Evolutionary conservation across 2,329 filamentous ascomycete genomes (phyloP), one percentile per base, ranked within the genome.

Genomic region (Periconia sp.): DNA sequence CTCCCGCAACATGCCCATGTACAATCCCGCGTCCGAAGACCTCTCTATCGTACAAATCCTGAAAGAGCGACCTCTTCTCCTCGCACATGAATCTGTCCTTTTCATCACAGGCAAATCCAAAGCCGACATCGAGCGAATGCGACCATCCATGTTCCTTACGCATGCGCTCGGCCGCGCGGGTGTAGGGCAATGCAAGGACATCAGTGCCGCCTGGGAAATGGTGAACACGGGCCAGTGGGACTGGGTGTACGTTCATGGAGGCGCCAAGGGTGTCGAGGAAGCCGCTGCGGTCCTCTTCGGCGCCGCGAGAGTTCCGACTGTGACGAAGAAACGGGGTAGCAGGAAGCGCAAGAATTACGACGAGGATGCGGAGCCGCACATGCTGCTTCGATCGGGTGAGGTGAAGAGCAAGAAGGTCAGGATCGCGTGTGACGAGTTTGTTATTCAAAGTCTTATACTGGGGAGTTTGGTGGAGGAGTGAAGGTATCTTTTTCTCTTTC

Each of bases 391-490:
- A 47, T 56, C 63, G 59, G 71, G 73, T 18, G 63, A 70, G 27
- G 68, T 76, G 15, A 66, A 75, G 42, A 76, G 80, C 13, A 79
- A 81, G 62, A 82, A 75, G 55, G 79, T 92, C 37, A 83, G 82
- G 57, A 82, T 94, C 43, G 82, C 96, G 49, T 88, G 87, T 52
- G 88, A 95, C 70, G 93, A 97, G 74, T 85, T 93, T 68, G 85
- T 97, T 19, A 87, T 96, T 51, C 93, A 99, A 79, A 97, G 92
- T 72, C 77, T 97, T 54, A 97, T 99, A 58, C 72, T 96, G 47
- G 93, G 92, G 1, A 84, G 86, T 56, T 75, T 97, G 61, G 83
- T 92, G 49, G 87, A 90, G 57, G 82, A 85, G 47, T 69, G 58
- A 30, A 45, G 15, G 19, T n/a, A n/a, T 41, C 27, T 31, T 20